These are phyloP conservation scores for Metschnikowia cubensis DNA, from an alignment of 805 yeast species.

Conservation along the genomic window DNA sequence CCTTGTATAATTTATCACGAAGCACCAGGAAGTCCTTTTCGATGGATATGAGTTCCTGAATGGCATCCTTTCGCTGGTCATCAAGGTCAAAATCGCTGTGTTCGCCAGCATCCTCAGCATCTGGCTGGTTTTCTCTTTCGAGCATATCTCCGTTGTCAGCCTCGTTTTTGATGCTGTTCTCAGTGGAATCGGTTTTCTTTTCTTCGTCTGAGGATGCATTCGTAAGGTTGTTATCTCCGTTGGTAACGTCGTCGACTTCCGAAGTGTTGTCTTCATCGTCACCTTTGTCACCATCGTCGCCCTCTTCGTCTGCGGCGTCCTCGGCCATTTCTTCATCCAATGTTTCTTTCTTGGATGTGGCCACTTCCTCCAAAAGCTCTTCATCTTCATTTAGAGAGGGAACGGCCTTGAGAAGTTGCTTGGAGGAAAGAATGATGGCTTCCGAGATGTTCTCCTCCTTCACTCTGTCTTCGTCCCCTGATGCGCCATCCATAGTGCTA, in stretches of 20 bases:
- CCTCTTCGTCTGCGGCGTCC: constrained; percentile 15
- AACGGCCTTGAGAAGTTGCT: constrained; percentile 1
- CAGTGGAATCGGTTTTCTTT: constrained; percentile 6
- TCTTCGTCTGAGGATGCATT: background rate
- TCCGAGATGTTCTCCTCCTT: background rate
- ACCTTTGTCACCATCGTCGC: constrained; percentile 8
- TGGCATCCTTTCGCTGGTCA: constrained; percentile 55
- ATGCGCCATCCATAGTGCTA: background rate
- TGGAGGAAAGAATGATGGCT: background rate
- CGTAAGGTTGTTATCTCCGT: background rate
- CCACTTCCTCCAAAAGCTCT: background rate
- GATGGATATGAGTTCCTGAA: constrained; percentile 69
- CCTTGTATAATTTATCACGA: constrained; percentile 80
- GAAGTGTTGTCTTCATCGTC: constrained; percentile 5
- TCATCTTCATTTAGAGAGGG: background rate
- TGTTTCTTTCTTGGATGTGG: constrained; percentile 5
- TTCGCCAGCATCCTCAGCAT: background rate
- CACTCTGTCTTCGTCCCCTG: background rate
- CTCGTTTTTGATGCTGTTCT: constrained; percentile 16
- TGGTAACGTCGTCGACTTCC: constrained; percentile 2
- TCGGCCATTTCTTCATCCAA: constrained; percentile 22
- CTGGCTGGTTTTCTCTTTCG: constrained; percentile 8
- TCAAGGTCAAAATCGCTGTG: constrained; percentile 23
- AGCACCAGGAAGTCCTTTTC: constrained; percentile 84
- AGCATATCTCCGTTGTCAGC: constrained; percentile 15